phyloP scores from a whole-genome alignment of 495 filamentous ascomycete species.

The Hyaloscypha finlandica region DNA sequence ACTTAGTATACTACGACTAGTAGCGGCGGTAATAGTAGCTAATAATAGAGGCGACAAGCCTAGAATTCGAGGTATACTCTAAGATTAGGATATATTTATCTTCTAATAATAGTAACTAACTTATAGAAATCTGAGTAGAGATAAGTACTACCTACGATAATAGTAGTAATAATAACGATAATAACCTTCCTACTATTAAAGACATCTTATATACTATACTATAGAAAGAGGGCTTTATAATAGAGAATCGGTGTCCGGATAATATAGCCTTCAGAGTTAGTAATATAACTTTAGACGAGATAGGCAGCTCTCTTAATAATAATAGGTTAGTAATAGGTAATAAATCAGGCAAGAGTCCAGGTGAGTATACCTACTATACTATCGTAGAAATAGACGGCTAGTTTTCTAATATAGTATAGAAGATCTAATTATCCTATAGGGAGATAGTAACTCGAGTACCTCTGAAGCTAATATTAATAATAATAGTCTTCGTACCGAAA shows the following conservation, averaged over 20 bases:
- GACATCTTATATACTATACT: constrained; percentile 23
- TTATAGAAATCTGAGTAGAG: constrained; percentile 11
- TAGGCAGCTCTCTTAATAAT: constrained; percentile 3
- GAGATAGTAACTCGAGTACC: constrained; percentile 18
- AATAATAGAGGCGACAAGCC: constrained; percentile 8
- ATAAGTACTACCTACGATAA: constrained; percentile 13
- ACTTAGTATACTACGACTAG: constrained; percentile 15
- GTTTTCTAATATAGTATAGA: constrained; percentile 21
- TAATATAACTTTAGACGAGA: constrained; percentile 23
- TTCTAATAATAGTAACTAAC: constrained; percentile 19
- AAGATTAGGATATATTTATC: constrained; percentile 17
- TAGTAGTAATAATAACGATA: constrained; percentile 13
- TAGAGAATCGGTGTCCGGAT: neutral
- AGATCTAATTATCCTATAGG: constrained; percentile 19
- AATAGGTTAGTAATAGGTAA: constrained; percentile 8
- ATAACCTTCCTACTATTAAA: constrained; percentile 19
- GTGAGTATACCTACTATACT: constrained; percentile 9
- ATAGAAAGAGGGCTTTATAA: constrained; percentile 20
- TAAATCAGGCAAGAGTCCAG: constrained; percentile 13
- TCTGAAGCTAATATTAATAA: constrained; percentile 21
- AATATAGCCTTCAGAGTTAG: constrained; percentile 5
- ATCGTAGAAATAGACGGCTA: constrained; percentile 13
- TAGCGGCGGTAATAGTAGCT: constrained; percentile 2
- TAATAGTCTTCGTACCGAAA: constrained; percentile 10
- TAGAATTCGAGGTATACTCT: constrained; percentile 23